Evolutionary conservation across 345 rosid species (phyloP).

Genomic region (Populus euphratica): DNA sequence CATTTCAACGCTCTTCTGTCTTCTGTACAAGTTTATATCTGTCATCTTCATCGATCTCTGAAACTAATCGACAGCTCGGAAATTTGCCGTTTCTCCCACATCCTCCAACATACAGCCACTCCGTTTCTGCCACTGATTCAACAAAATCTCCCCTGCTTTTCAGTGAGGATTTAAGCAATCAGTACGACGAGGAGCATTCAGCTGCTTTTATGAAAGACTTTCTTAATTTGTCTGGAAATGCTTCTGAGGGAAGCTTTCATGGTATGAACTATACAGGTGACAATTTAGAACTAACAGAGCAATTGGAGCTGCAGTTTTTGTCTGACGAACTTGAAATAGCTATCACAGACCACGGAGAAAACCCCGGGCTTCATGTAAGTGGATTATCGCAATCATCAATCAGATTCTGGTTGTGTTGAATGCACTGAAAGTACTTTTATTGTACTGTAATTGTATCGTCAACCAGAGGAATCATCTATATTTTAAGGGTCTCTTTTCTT

Average conservation of each 20-base stretch:
- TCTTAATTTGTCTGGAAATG: conserved; percentile 47
- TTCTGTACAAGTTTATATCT: conserved; percentile 74
- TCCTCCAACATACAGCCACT: conserved; percentile 47
- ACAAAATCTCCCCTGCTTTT: conserved; percentile 50
- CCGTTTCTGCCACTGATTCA: conserved; percentile 51
- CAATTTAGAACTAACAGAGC: conserved; percentile 45
- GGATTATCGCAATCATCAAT: not conserved
- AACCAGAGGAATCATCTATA: too few relatives aligned
- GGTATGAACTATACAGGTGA: conserved; percentile 43
- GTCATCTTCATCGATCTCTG: conserved; percentile 75
- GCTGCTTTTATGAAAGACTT: conserved; percentile 51
- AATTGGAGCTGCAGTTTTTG: conserved; percentile 73
- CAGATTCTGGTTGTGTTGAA: too few relatives aligned
- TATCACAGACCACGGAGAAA: conserved; percentile 70
- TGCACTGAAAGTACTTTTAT: too few relatives aligned
- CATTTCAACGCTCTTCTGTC: conserved; percentile 66
- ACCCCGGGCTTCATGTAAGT: conserved; percentile 82
- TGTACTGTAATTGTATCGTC: too few relatives aligned
- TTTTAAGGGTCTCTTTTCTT: too few relatives aligned
- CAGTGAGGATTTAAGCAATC: conserved; percentile 45
- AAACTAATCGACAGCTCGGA: conserved; percentile 51
- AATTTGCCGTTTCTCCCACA: conserved; percentile 83
- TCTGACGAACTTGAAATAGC: conserved; percentile 82
- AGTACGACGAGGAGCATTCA: conserved; percentile 42
- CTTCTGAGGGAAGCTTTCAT: conserved; percentile 51